Percentiles rank a stretch among this genome's conserved stretches.
These are phyloP conservation scores for Neurospora sp. DNA, from an alignment of 2,329 filamentous ascomycete genomes.

Conservation along the genomic window DNA sequence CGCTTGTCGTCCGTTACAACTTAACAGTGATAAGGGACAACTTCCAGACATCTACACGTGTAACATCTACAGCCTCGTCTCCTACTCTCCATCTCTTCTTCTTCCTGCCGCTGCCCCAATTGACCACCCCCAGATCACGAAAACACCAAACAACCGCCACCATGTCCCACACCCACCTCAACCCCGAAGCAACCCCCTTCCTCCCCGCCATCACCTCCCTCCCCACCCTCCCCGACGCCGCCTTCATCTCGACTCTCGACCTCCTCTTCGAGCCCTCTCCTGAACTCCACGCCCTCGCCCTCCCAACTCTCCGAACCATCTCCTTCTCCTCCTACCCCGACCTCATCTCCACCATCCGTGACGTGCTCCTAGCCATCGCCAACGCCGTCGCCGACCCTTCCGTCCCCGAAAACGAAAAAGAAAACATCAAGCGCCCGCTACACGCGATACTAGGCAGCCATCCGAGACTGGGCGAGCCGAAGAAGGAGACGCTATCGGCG, in stretches of 20 bases:
- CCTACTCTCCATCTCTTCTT: background rate
- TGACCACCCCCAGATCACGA: too few species aligned
- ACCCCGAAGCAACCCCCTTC: constrained; percentile 15
- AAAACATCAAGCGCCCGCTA: constrained; percentile 33
- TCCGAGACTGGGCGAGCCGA: constrained; percentile 72
- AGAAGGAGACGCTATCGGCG: constrained; percentile 58
- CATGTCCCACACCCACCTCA: constrained; percentile 3
- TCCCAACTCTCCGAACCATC: constrained; percentile 50
- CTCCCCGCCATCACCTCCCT: constrained; percentile 53
- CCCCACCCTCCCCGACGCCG: constrained; percentile 41
- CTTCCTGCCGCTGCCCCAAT: background rate
- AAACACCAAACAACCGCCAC: background rate
- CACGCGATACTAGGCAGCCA: constrained; percentile 71
- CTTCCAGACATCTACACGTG: background rate
- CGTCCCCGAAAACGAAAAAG: constrained; percentile 31
- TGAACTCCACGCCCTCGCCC: constrained; percentile 61
- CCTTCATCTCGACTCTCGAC: constrained; percentile 55
- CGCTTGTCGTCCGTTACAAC: background rate
- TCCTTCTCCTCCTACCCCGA: constrained; percentile 58
- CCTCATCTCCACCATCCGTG: constrained; percentile 58
- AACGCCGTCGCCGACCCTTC: constrained; percentile 26
- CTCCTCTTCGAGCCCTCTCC: constrained; percentile 76
- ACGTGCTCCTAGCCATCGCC: constrained; percentile 49
- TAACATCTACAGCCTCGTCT: background rate
- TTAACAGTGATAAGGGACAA: background rate